Evolutionary conservation across 257 asterid species (phyloP), one percentile per base, ranked within the genome.

Genomic region (Ophiorrhiza pumila): DNA sequence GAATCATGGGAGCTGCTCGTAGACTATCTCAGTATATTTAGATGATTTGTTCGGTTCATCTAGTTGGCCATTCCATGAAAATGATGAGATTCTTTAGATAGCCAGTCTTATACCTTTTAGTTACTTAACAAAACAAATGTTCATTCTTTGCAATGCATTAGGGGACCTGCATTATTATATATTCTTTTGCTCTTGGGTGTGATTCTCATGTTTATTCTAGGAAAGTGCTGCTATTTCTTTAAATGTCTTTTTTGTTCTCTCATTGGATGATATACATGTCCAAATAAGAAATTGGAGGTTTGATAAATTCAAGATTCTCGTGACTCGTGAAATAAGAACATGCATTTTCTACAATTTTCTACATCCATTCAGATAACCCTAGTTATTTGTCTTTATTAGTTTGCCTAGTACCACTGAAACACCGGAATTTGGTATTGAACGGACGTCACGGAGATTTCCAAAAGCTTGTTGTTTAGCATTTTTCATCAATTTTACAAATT

Each of bases 401-500:
- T n/a, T n/a, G n/a, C n/a, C n/a, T n/a, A n/a, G n/a, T n/a, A n/a
- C n/a, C n/a, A n/a, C n/a, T n/a, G n/a, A n/a, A n/a, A 4, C 2
- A 46, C 52, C 17, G 14, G 52, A 46, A n/a, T n/a, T n/a, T 20
- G 9, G 14, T 43, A 11, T 5, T 43, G 49, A 43, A 43, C 49
- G 2, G 14, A 43, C 14, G 49, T 43, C 14, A 11, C 49, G 7
- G 7, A 11, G 49, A 43, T 43, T 43, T 1, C 20, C 52, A 34
- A 59, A 59, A 11, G n/a, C n/a, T 35, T 59, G n/a, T 35, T 13
- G 65, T 59, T 31, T 29, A 13, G 65, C 12, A 4, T 59, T 23
- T 59, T 59, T 59, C 65, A 59, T 14, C n/a, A 59, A 12, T 59
- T 59, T 59, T 31, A 59, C n/a, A n/a, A n/a, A n/a, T n/a, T n/a